Evolutionary conservation across 306 rosid genomes (phyloP), one percentile per base, ranked within the genome.

Genomic region (Alnus glutinosa): DNA sequence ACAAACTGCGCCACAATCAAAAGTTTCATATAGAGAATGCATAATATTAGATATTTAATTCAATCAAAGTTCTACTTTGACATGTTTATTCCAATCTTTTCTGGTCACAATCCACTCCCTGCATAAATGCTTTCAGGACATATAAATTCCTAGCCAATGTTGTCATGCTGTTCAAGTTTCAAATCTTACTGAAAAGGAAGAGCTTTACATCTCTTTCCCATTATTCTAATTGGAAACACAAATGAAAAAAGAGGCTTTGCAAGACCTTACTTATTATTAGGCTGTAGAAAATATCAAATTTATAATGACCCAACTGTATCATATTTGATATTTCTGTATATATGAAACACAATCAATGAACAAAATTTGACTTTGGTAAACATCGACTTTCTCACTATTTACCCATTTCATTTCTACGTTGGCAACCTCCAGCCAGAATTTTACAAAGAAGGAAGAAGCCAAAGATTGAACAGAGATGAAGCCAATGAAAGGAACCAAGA

Each of bases 401-500:
- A 76, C 70, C 79, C 75, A 23, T 83, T 81, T 67, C 81, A 79
- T 78, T 83, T 70, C 80, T 73, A 64, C 61, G 57, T 44, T 47
- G 50, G 66, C 50, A 70, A 64, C 75, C 49, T 66, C 50, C 49
- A 71, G 82, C 69, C 36, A 71, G 73, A 64, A 61, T 46, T 42
- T 82, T 83, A 92, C 72, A 92, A 72, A 36, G 92, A 84, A 64
- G 94, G 89, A 67, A 90, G 90, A 76, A 92, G 84, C 98, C 98
- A 94, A 71, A 92, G 86, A 85, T 94, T 94, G 83, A 94, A 92
- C 63, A 94, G 86, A 80, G 90, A 92, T 5, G 93, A 90, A 76
- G 88, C 85, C 18, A 79, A 50, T 54, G 92, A 84, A 75, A 92
- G 92, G 78, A 92, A 90, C 98, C 98, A 94, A 70, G 96, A 90